phyloP scores from a whole-genome alignment of 495 filamentous ascomycete species.

The Oleoguttula mirabilis region DNA sequence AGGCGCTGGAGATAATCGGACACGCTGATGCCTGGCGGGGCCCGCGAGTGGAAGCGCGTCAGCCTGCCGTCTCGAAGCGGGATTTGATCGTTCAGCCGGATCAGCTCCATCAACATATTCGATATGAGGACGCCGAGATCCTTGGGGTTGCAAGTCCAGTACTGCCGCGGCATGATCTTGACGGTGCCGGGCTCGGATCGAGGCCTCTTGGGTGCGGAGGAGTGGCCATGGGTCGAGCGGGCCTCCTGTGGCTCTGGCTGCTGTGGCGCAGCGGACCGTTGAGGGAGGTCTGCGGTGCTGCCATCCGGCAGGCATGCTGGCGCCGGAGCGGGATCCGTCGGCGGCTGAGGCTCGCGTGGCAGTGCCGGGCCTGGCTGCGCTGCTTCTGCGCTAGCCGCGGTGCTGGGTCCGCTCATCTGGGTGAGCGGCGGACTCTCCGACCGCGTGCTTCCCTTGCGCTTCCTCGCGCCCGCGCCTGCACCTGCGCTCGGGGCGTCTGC shows the following conservation, averaged over 20 bases:
- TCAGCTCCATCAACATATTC: slow-evolving; percentile 89
- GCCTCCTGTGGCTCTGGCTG: slow-evolving; percentile 13
- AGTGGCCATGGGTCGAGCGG: slow-evolving; percentile 15
- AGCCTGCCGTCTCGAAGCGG: slow-evolving; percentile 71
- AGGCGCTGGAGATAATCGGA: slow-evolving; percentile 83
- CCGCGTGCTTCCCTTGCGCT: slow-evolving; percentile 12
- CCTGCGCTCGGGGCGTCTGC: neutral
- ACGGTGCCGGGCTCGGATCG: slow-evolving; percentile 12
- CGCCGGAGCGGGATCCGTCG: too few relatives aligned
- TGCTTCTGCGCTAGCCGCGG: slow-evolving; percentile 7
- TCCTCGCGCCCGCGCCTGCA: slow-evolving; percentile 1
- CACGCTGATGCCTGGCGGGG: slow-evolving; percentile 87
- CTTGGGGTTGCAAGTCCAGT: slow-evolving; percentile 65
- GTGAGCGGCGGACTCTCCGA: slow-evolving; percentile 2
- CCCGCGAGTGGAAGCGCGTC: slow-evolving; percentile 90
- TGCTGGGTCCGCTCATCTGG: too few relatives aligned
- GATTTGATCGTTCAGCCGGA: slow-evolving; percentile 81
- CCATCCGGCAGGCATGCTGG: too few relatives aligned
- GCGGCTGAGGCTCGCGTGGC: neutral
- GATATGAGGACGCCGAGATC: slow-evolving; percentile 83
- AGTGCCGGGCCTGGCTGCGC: neutral
- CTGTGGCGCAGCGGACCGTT: neutral
- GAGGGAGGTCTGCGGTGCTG: neutral
- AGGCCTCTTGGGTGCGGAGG: slow-evolving; percentile 24
- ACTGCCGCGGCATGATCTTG: slow-evolving; percentile 62